Evolutionary conservation across 306 rosid genomes (phyloP), one percentile per base, ranked within the genome.

Genomic region (Trichosanthes cucumerina): DNA sequence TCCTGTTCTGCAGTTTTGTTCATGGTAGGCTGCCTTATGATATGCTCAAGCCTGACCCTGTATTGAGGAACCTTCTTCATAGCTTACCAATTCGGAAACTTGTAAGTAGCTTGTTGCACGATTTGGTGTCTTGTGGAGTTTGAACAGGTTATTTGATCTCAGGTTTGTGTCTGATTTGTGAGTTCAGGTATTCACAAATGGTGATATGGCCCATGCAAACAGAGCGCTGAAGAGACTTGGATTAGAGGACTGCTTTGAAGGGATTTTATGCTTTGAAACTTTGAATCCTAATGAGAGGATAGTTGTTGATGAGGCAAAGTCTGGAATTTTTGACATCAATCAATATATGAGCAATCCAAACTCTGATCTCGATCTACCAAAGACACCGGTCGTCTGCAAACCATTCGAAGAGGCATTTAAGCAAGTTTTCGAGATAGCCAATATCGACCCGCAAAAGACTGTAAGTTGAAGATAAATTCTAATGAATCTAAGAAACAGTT

Each of bases 181-280:
- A 63, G 63, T 81, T 60, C 81, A 94, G 98, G 34, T 92, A 44
- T 94, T 92, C 69, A 89, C 97, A 0, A 92, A 92, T 82, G 82
- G 90, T 8, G 96, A 94, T 46, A 33, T 79, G 57, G 83, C 79
- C 13, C 98, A 94, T 79, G 87, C 93, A 4, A 47, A 9, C 21
- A 86, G 86, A 75, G 98, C 77, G 31, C 93, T 94, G 68, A 70
- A 78, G 41, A 87, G 85, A 81, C 98, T 94, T 64, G 97, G 98
- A 78, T 71, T 94, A 77, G 97, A 90, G 78, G 96, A 88, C 80
- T 94, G 98, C 85, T 94, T 94, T 80, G 96, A 94, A 85, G 77
- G 75, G 34, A 66, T 90, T 60, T 83, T 94, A 80, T 82, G 86
- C 91, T 94, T 94, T 79, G 98, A 94, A 84, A 94, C 95, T 77